Conservation (phyloP, 176 grass and related monocot species). For the Aegilops tauschii region DNA sequence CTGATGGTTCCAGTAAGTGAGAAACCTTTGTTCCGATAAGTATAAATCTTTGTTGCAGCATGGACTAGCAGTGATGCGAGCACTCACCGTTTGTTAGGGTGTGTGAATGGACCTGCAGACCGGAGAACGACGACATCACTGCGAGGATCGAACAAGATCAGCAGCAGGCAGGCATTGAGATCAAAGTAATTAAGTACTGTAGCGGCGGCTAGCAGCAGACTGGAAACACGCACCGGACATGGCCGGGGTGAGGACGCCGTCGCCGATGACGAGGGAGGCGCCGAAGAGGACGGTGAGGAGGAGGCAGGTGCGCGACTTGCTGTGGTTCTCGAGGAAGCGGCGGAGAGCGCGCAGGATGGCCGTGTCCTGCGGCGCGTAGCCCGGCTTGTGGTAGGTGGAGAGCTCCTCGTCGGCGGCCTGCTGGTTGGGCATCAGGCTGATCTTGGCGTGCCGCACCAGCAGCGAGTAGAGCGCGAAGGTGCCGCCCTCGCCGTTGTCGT, state of each 20-base stretch:
- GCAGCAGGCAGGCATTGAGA: not conserved
- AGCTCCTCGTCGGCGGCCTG: conserved; percentile 70
- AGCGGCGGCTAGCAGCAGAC: not conserved
- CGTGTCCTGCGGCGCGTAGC: conserved; percentile 33
- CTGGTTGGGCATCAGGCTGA: conserved; percentile 73
- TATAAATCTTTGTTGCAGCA: not conserved
- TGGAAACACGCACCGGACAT: conserved; percentile 36
- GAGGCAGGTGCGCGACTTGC: conserved; percentile 44
- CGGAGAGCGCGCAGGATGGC: conserved; percentile 41
- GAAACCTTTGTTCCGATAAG: no score
- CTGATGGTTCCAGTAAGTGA: not conserved
- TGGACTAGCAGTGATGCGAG: no score
- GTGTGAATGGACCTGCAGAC: conserved; percentile 36
- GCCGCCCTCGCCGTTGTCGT: conserved; percentile 65
- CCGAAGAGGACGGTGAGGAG: conserved; percentile 58
- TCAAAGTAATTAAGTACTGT: not conserved
- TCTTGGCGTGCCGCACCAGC: conserved; percentile 59
- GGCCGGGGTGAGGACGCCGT: conserved; percentile 59
- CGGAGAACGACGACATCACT: conserved; percentile 51
- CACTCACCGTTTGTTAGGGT: conserved; percentile 13
- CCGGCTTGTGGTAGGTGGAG: conserved; percentile 45
- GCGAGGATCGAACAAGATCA: not conserved
- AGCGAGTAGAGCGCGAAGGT: conserved; percentile 69
- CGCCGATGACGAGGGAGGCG: conserved; percentile 59
- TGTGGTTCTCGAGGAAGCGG: conserved; percentile 55